These are phyloP conservation scores for Salix caprea DNA, from an alignment of 345 rosid species.

Conservation along the genomic window DNA sequence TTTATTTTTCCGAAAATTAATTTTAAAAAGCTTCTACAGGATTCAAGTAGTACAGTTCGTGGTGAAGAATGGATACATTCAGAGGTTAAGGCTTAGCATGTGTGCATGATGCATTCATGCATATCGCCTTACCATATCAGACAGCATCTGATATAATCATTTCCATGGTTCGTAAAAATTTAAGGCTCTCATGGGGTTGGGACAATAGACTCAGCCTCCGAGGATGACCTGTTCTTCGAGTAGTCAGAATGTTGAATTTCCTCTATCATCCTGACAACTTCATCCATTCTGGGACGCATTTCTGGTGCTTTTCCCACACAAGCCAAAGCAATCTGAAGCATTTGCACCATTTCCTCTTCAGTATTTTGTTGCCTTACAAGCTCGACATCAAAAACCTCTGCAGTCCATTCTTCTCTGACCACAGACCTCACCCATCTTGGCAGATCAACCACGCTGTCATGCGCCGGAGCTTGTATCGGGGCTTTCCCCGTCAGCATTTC, in stretches of 20 bases:
- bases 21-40: no score
- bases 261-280: slow-evolving; percentile 60
- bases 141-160: not conserved
- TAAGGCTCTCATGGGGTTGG: slow-evolving; percentile 40
- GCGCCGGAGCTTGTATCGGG: slow-evolving; percentile 57
- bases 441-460: slow-evolving; percentile 55
- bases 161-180: not conserved
- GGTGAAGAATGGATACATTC: not conserved
- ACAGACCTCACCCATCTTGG: slow-evolving; percentile 89
- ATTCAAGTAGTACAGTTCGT: no score
- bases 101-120: no score
- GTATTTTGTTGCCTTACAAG: slow-evolving; percentile 52
- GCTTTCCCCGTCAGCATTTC: slow-evolving; percentile 77
- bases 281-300: slow-evolving; percentile 57
- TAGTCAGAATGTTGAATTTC: slow-evolving; percentile 50
- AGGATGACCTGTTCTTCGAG: slow-evolving; percentile 47
- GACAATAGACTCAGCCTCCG: slow-evolving; percentile 52
- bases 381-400: slow-evolving; percentile 83
- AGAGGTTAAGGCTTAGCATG: not conserved
- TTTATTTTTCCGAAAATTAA: no score
- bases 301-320: slow-evolving; percentile 63
- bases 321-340: slow-evolving; percentile 70
- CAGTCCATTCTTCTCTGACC: slow-evolving; percentile 84
- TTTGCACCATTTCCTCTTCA: slow-evolving; percentile 86
- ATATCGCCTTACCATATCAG: not conserved